phyloP scores from a whole-genome alignment of 2,329 filamentous ascomycete species.

The Sporothrix globosa region DNA sequence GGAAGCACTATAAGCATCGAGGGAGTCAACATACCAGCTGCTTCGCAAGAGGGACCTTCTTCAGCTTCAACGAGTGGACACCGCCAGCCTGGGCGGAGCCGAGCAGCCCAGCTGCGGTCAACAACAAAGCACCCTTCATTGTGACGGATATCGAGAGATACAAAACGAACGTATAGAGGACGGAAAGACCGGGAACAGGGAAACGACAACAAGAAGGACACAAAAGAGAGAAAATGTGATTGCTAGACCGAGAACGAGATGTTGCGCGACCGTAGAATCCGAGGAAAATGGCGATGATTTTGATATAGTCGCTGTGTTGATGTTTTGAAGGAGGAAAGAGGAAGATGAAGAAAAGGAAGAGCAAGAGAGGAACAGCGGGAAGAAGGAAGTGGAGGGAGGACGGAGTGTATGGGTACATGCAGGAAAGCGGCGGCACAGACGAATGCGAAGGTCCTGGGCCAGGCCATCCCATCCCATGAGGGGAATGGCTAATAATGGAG shows the following conservation, averaged over 20 bases:
- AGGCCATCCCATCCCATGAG: slow-evolving; percentile 15
- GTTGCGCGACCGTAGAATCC: slow-evolving; percentile 28
- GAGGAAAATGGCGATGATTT: slow-evolving; percentile 19
- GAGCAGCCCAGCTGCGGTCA: slow-evolving; percentile 74
- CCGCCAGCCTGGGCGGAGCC: slow-evolving; percentile 75
- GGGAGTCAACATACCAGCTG: slow-evolving; percentile 71
- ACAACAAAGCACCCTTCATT: slow-evolving; percentile 86
- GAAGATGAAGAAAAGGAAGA: slow-evolving; percentile 19
- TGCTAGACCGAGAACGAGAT: slow-evolving; percentile 22
- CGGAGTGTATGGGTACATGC: slow-evolving; percentile 3
- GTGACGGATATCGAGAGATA: slow-evolving; percentile 43
- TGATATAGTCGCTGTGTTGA: slow-evolving; percentile 17
- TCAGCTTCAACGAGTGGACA: slow-evolving; percentile 94
- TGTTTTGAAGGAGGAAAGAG: not conserved
- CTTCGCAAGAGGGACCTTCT: slow-evolving; percentile 91
- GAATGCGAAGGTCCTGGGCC: slow-evolving; percentile 16
- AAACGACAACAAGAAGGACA: slow-evolving; percentile 16
- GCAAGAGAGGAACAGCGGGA: slow-evolving; percentile 14
- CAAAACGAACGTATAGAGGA: slow-evolving; percentile 1
- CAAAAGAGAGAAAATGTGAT: slow-evolving; percentile 18
- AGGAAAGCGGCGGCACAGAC: slow-evolving; percentile 22
- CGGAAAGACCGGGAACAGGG: not conserved
- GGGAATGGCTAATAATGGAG: slow-evolving; percentile 25
- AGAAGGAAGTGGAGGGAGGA: slow-evolving; percentile 14
- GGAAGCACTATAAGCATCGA: not conserved